A percentile compares a stretch with the other conserved stretches of the same genome.
Evolutionary conservation across 148 eudicot species (phyloP).

Genomic region (Heliosperma pusillum): DNA sequence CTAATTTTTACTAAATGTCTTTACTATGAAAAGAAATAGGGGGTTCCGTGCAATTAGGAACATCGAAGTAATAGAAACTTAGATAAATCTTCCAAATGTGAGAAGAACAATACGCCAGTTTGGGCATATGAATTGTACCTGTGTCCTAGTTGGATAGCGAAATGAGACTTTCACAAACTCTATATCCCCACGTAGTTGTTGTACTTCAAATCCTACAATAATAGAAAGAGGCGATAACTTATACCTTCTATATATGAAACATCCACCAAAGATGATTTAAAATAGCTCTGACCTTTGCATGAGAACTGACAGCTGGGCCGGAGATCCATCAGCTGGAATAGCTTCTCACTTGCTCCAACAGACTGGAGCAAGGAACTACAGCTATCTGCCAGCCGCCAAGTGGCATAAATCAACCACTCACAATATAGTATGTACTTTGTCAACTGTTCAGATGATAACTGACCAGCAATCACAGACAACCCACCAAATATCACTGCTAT

Average conservation of each 20-base stretch:
- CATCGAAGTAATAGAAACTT: neutral
- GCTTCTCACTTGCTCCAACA: slow-evolving; percentile 53
- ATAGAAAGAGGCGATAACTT: neutral
- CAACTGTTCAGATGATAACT: slow-evolving; percentile 49
- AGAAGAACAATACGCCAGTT: neutral
- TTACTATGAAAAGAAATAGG: neutral
- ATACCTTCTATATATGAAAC: neutral
- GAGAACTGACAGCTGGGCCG: slow-evolving; percentile 42
- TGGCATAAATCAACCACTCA: slow-evolving; percentile 59
- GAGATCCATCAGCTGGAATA: slow-evolving; percentile 43
- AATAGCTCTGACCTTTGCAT: slow-evolving; percentile 27
- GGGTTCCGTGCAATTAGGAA: neutral
- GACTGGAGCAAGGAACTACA: slow-evolving; percentile 41
- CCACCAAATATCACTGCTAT: slow-evolving; percentile 49
- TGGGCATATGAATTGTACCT: slow-evolving; percentile 24
- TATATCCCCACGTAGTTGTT: slow-evolving; percentile 35
- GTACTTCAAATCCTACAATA: slow-evolving; percentile 39
- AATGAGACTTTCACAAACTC: slow-evolving; percentile 50
- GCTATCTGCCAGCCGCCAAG: slow-evolving; percentile 49
- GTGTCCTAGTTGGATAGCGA: slow-evolving; percentile 41
- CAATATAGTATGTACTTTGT: slow-evolving; percentile 54
- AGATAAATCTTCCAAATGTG: neutral
- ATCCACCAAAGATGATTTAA: neutral
- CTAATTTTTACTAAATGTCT: neutral
- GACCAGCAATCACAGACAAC: slow-evolving; percentile 41